Base-by-base conservation (phyloP, 83 land plant species). In the Isoetes engelmannii region DNA sequence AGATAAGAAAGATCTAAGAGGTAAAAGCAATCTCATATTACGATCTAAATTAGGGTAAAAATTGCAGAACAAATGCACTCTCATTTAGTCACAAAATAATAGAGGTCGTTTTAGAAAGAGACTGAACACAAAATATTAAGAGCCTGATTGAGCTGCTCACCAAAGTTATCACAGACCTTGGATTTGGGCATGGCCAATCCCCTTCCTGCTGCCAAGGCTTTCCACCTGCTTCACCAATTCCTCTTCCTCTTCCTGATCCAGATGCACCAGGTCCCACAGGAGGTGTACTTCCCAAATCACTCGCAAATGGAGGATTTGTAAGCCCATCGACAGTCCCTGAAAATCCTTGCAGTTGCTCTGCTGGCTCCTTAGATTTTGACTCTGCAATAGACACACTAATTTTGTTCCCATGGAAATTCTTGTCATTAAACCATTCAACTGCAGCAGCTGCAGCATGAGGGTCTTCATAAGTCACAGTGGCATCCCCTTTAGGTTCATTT, bases 101-200 rank as follows among this genome's bases (percentile, higher is more conserved):
- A 28, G 37, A 28, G 37, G 37, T 28, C 2, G 37, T 28, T 28
- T 28, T 28, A 28, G 37, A 28, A 28, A 28, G 37, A 28, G 1
- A 28, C 37, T 28, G 13, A 51, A 15, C 28, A 59, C 9, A 59
- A 18, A 59, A 18, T 28, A 28, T 28, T 28, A 28, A 28, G 83
- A 72, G 69, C 77, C 68, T 75, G 84, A 87, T 74, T 28, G 80
- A 77, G 86, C 87, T 79, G 89, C 98, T 92, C 94, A 92, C 92
- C 96, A 81, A 89, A 83, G 61, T 88, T 88, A 86, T 79, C 86
- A 92, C 98, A 89, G 89, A 92, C 98, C 98, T 92, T 85, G 98
- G 82, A 85, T 92, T 92, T 69, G 98, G 96, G 79, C 98, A 92
- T 69, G 79, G 18, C 98, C 98, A 92, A 67, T 92, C 98, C 74